Base-by-base conservation (phyloP, 2,329 filamentous ascomycete genomes). In the Penicillium sp. region DNA sequence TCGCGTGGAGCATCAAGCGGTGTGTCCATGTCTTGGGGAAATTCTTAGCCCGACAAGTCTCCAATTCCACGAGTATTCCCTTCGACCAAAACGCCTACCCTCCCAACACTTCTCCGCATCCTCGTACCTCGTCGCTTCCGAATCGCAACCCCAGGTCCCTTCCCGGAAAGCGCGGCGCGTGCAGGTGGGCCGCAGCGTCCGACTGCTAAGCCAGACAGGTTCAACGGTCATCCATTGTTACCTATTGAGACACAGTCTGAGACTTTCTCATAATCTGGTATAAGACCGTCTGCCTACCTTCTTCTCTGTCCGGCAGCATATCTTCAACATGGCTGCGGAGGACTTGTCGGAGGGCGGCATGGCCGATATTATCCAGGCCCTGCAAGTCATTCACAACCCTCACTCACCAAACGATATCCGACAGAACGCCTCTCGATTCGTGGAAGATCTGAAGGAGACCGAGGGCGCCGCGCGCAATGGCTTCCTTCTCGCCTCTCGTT, bases 371-470 rank as follows among this genome's bases (percentile, higher is more conserved):
- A 85, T 91, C 67, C 84, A 89, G 67, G 94, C 94, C 39, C 85
- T 99, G 63, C 85, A 94, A 65, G 84, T 95, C 64, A 90, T 97
- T 57, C 93, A 97, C 77, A 88, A 85, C 68, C 85, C 92, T 10
- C 83, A 85, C 56, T 93, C 92, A 39, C 82, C 86, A 60, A 97
- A 97, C 73, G 83, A 89, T 59, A 81, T 88, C 50, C 90, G 94
- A 59, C 84, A 89, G 70, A 84, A 94, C 72, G 94, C 94, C 43
- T 89, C 94, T 60, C 76, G 84, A 36, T 96, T 91, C 68, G 87
- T 99, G 61, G 94, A 99, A 71, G 79, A 88, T 21, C 83, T 96
- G 67, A 97, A 97, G 76, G 81, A 84, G 44, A 84, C 88, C 64
- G 80, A 84, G 53, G 86, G 92, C 66, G 92, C 93, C 5, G 90